These are phyloP conservation scores for Cucurbita maxima DNA, from an alignment of 306 rosid species.

Conservation along the genomic window DNA sequence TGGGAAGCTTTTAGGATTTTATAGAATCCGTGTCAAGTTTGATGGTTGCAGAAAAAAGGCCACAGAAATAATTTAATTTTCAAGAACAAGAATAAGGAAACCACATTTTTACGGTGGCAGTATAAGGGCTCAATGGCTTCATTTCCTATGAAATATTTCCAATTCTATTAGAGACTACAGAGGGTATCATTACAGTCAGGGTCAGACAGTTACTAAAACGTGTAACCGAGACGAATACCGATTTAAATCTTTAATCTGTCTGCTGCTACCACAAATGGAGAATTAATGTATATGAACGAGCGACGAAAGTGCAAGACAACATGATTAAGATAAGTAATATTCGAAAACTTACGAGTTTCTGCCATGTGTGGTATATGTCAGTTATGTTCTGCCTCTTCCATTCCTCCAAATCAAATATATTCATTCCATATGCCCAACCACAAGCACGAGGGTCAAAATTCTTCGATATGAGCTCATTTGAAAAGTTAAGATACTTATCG, in stretches of 20 bases:
- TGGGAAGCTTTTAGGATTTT: not conserved
- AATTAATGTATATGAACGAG: not conserved
- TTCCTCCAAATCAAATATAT: slow-evolving; percentile 11
- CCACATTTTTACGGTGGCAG: no score
- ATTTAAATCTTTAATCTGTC: not conserved
- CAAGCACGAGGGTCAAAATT: slow-evolving; percentile 14
- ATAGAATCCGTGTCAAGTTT: not conserved
- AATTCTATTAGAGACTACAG: not conserved
- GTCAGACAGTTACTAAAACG: not conserved
- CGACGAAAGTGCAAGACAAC: not conserved
- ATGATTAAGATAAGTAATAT: not conserved
- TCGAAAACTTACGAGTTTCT: slow-evolving; percentile 3
- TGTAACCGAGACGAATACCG: not conserved
- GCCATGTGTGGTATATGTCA: slow-evolving; percentile 7
- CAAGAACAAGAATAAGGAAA: no score
- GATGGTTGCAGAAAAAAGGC: not conserved
- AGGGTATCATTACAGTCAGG: not conserved
- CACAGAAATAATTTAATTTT: not conserved
- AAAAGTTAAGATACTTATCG: slow-evolving; percentile 12
- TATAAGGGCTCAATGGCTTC: no score
- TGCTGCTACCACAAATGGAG: not conserved
- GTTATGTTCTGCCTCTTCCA: slow-evolving; percentile 10
- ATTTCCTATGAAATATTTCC: not conserved
- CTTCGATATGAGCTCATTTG: slow-evolving; percentile 5
- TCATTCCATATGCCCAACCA: slow-evolving; percentile 16